Evolutionary conservation across 192 early-diverging fungal genomes (phyloP), one percentile per base, ranked within the genome.

Genomic region (Mortierella alpina): DNA sequence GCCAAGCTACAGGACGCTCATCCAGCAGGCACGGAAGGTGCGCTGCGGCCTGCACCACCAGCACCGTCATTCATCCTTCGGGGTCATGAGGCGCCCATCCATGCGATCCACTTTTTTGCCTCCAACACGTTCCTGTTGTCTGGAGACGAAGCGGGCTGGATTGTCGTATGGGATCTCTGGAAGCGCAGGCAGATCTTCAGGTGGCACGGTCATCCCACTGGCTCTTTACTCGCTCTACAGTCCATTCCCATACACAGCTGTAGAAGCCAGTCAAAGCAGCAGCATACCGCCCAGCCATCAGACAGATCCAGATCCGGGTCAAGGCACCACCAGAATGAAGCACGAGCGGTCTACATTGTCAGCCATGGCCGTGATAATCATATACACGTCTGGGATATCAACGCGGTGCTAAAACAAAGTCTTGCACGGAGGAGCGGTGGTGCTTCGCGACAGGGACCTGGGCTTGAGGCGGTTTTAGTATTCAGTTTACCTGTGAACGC

Each of bases 361-460:
- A 85, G 84, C 46, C 84, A 85, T 59, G 79, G 84, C 5, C 52
- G 84, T 50, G 84, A 85, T 50, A 73, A 85, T 59, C 63, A 65
- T 47, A 74, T 85, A 12, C 71, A 74, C 53, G 59, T 85, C 11
- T 85, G 84, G 84, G 70, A 82, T 46, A 71, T 81, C 48, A 72
- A 52, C 52, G 14, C 17, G 13, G 66, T 73, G 9, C 54, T 80
- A 15, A 20, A 72, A 40, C 12, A 64, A 50, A 60, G 59, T 31
- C 12, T 66, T n/a, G 22, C 12, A 46, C 20, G 63, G n/a, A 17
- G 23, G 0, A 54, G 54, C 23, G 52, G 20, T 17, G 39, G 39
- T 7, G 9, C 55, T n/a, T n/a, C 13, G 40, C 58, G 9, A 17
- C 47, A 67, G 46, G 1, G 47, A 49, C 15, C 17, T 31, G 18